These are phyloP conservation scores for Ogataea salicorniae DNA, from an alignment of 805 yeast genomes.

Conservation along the genomic window DNA sequence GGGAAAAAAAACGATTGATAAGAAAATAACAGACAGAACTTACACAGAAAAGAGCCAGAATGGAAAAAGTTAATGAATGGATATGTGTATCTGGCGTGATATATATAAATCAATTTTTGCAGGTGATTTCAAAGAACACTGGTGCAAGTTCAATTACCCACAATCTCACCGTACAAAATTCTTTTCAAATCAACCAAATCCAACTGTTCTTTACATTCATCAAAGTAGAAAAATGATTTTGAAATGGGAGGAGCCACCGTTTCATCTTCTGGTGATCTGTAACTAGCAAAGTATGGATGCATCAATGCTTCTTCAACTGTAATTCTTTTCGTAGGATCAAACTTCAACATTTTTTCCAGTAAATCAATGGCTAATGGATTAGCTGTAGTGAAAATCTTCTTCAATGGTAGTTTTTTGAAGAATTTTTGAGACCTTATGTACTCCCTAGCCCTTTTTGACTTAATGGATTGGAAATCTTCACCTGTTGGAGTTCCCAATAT, in stretches of 20 bases:
- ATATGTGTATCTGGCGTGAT: no score
- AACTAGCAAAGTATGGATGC: constrained; percentile 70
- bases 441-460: constrained; percentile 70
- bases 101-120: no score
- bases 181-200: constrained; percentile 45
- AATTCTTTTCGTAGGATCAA: constrained; percentile 78
- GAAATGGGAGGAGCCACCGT: constrained; percentile 52
- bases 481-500: constrained; percentile 67
- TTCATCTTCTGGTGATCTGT: constrained; percentile 71
- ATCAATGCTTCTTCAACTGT: constrained; percentile 75
- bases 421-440: constrained; percentile 66
- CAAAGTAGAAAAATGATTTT: constrained; percentile 52
- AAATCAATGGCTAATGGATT: constrained; percentile 54
- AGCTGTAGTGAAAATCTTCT: constrained; percentile 42
- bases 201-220: constrained; percentile 46
- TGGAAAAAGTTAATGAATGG: no score
- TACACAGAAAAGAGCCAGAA: no score
- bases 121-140: no score
- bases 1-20: no score
- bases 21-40: no score
- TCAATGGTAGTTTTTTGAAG: constrained; percentile 50
- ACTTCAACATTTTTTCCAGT: constrained; percentile 66
- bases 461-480: constrained; percentile 70
- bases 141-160: constrained; percentile 22
- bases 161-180: constrained; percentile 48